Base-by-base conservation (phyloP, 2,329 filamentous ascomycete genomes). In the Juglanconis sp. region DNA sequence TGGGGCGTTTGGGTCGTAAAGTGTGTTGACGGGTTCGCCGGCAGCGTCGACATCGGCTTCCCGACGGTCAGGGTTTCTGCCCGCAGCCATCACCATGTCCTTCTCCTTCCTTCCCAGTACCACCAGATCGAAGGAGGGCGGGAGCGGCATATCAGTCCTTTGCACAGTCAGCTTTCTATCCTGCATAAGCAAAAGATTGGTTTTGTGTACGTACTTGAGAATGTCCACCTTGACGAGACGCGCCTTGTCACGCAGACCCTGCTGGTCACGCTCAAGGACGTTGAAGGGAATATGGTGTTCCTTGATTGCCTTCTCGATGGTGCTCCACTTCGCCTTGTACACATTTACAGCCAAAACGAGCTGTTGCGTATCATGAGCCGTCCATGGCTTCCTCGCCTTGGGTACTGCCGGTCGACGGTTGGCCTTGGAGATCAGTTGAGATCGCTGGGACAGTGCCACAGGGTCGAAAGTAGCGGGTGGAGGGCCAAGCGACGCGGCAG, bases 161-260 rank as follows among this genome's bases (percentile, higher is more conserved):
- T 46, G 46, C 11, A 15, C 13, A 46, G n/a, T 17, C 8, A 55
- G 46, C 59, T 49, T 52, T 56, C 10, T 50, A 10, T 32, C 30
- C 10, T 15, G 6, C 15, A 36, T 54, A 31, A 3, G 35, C 10
- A 11, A 6, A 34, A 24, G 3, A 31, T 24, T 7, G 3, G 4
- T 30, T 11, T 30, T 24, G 38, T 47, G 7, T 8, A 69, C 74
- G 60, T 65, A 76, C 74, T 75, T 75, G 15, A 86, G 72, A 50
- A 80, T 75, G 36, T 80, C 77, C 40, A 82, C 79, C 72, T 86
- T 86, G 57, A 84, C 64, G 59, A 83, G 79, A 53, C 83, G 79
- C n/a, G 83, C 83, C 70, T 81, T 82, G 74, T 86, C 83, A 6
- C 83, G 81, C 59, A 82, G 76, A 4, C 81, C 79, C 68, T 85